Percentiles rank a stretch among this genome's conserved stretches.
These are phyloP conservation scores for Nannizzia gypsea DNA, from an alignment of 2,329 filamentous ascomycete genomes.

Conservation along the genomic window DNA sequence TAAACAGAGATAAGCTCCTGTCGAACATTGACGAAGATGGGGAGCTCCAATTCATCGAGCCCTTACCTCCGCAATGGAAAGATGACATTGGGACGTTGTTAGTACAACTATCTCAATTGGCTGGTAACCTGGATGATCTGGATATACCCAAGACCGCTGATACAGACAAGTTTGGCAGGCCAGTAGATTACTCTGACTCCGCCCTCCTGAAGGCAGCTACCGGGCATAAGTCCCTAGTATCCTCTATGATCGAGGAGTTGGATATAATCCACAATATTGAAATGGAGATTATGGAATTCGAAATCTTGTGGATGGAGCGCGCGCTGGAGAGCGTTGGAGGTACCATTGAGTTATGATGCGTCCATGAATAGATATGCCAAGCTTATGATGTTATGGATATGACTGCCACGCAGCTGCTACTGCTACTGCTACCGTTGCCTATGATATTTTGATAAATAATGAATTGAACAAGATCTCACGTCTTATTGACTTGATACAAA, in stretches of 20 bases:
- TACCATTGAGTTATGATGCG: background rate
- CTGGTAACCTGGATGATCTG: conserved; percentile 27
- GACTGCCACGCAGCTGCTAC: background rate
- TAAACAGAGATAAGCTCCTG: background rate
- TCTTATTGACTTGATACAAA: too few species aligned
- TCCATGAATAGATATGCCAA: background rate
- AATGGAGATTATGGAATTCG: conserved; percentile 23
- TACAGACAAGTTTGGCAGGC: conserved; percentile 16
- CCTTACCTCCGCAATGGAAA: conserved; percentile 26
- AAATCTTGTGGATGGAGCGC: conserved; percentile 24
- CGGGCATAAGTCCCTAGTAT: conserved; percentile 22
- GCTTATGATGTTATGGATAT: background rate
- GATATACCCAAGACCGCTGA: conserved; percentile 24
- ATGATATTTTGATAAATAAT: background rate
- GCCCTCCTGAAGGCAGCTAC: conserved; percentile 23
- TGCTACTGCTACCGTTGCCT: too few species aligned
- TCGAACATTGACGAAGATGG: conserved; percentile 11
- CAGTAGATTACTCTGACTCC: conserved; percentile 16
- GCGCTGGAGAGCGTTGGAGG: conserved; percentile 17
- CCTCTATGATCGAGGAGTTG: conserved; percentile 29
- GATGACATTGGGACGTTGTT: conserved; percentile 22
- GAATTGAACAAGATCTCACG: too few species aligned
- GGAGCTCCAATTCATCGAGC: conserved; percentile 24
- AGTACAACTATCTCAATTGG: conserved; percentile 25
- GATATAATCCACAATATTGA: conserved; percentile 27